These are phyloP conservation scores for Ilex asprella DNA, from an alignment of 257 asterid species.

Conservation along the genomic window DNA sequence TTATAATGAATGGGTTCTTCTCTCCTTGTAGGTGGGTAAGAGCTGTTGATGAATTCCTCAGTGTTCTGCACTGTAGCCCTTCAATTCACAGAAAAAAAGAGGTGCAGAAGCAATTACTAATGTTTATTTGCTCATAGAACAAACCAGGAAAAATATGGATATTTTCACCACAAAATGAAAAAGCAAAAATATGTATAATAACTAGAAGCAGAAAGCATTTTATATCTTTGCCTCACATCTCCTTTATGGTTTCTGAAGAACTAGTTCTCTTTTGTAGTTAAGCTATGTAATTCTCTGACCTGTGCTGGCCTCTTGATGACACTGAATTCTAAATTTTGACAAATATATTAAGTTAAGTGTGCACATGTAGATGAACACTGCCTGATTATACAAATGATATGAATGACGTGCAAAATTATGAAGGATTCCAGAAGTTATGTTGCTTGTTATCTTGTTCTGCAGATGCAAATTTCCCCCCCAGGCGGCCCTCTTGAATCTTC, in stretches of 20 bases:
- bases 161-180: background rate
- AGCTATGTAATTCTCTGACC: no score
- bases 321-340: background rate
- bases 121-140: background rate
- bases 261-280: no score
- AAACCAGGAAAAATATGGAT: background rate
- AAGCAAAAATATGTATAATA: background rate
- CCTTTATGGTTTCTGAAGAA: no score
- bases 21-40: constrained; percentile 72
- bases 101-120: constrained; percentile 17
- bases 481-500: constrained; percentile 38
- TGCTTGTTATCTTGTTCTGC: constrained; percentile 16
- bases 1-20: background rate
- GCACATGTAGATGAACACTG: background rate
- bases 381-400: background rate
- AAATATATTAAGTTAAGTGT: background rate
- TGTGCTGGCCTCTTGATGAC: no score
- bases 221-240: background rate
- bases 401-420: background rate
- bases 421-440: background rate
- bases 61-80: constrained; percentile 53
- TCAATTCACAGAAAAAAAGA: constrained; percentile 35
- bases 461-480: constrained; percentile 30
- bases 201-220: background rate
- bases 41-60: constrained; percentile 71